A percentile compares a stretch with the other conserved stretches of the same genome.
Evolutionary conservation across 163 green algal species (phyloP).

Genomic region (Scenedesmus sp.): DNA sequence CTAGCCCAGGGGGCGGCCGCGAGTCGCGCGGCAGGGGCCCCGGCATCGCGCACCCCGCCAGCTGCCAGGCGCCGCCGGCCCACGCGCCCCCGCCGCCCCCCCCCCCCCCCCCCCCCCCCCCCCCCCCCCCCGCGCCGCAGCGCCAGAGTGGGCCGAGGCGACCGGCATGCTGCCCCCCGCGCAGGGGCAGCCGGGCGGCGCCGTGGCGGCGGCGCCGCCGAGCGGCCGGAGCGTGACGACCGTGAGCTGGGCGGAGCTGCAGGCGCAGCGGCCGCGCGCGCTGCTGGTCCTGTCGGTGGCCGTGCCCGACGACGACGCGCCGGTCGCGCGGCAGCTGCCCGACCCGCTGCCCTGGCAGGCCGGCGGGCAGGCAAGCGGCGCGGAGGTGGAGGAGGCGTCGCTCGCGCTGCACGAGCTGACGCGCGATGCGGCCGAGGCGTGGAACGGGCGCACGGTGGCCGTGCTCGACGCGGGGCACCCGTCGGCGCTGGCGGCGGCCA

Average conservation of each 20-base stretch:
- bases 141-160: conserved; percentile 28
- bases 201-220: too few relatives aligned
- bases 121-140: too few relatives aligned
- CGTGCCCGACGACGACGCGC: background rate
- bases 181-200: too few relatives aligned
- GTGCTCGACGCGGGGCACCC: conserved; percentile 27
- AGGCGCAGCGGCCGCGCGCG: conserved; percentile 5
- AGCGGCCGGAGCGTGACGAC: conserved; percentile 3
- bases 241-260: conserved; percentile 17
- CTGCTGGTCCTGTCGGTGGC: conserved; percentile 13
- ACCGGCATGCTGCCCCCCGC: background rate
- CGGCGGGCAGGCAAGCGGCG: background rate
- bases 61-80: too few relatives aligned
- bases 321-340: background rate
- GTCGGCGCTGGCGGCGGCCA: conserved; percentile 26
- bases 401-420: conserved; percentile 3
- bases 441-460: conserved; percentile 15
- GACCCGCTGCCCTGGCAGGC: background rate
- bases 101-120: too few relatives aligned
- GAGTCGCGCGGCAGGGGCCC: too few relatives aligned
- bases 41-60: too few relatives aligned
- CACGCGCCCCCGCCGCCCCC: too few relatives aligned
- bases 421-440: conserved; percentile 1
- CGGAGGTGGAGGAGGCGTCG: background rate
- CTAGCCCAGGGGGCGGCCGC: background rate